Evolutionary conservation across 73 alveolate species (phyloP), one percentile per base, ranked within the genome.

Genomic region (Paraurostyla sp.): DNA sequence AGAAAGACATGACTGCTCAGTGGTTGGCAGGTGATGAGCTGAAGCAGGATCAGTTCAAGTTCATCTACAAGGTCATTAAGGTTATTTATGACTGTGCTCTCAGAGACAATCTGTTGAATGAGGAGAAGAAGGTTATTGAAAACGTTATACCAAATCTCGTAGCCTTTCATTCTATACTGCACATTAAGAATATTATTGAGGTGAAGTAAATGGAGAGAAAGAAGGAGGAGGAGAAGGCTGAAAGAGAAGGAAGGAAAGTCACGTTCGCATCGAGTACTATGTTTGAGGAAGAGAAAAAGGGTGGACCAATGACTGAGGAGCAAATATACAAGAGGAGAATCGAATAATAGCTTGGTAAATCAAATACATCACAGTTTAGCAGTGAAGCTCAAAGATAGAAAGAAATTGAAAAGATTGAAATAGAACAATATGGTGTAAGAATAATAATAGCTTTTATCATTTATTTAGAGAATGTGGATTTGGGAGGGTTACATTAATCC

Each of bases 401-500:
- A 83, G 88, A 33, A 46, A 57, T 9, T 9, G 91, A 71, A 73
- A 80, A 69, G 71, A 88, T 38, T 43, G 94, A 82, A 71, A 83
- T 71, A 22, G 88, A 83, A 50, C 83, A 83, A 48, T 91, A 91
- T 46, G 96, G 96, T 30, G 85, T 81, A 81, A 58, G 69, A n/a
- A n/a, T n/a, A n/a, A n/a, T 4, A 60, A 36, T 23, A 29, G 7
- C 4, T 60, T 58, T 35, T 3, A 33, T 38, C 30, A 58, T 50
- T 9, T 9, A 46, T 18, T 32, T 59, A 88, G 88, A 80, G 97
- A 43, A 36, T 58, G 84, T 93, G 97, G 97, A 62, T 93, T 83
- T 93, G 97, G 97, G 94, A 93, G 50, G 87, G 85, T 57, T 93
- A 93, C 71, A 65, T 93, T 38, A 75, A 71, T 30, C 94, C 88